These are phyloP conservation scores for Lepiota brunneoincarnata DNA, from an alignment of 768 basidiomycete species.

Conservation along the genomic window DNA sequence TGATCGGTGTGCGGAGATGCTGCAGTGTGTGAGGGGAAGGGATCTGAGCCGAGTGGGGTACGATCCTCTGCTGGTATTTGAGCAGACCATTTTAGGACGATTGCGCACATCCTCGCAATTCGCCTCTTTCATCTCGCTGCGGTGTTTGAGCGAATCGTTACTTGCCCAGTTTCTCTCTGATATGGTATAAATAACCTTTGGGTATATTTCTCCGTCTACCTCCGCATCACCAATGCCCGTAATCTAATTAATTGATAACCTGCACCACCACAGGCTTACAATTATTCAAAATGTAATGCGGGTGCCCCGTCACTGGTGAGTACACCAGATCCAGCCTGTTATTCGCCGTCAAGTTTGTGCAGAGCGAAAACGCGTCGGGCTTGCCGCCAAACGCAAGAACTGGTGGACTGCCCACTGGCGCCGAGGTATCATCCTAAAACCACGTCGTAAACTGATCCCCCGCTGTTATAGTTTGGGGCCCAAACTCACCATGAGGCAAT, in stretches of 20 bases:
- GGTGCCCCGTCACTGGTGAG: conserved; percentile 39
- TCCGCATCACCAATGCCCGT: neutral
- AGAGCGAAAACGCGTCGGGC: conserved; percentile 39
- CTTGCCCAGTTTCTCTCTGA: neutral
- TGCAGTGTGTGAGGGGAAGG: neutral
- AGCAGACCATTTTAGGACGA: neutral
- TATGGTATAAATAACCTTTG: neutral
- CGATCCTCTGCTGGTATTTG: neutral
- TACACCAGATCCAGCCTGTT: conserved; percentile 40
- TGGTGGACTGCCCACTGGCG: conserved; percentile 24
- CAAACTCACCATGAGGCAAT: conserved; percentile 35
- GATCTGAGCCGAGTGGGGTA: neutral
- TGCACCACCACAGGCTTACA: conserved; percentile 39
- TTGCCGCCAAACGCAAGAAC: conserved; percentile 38
- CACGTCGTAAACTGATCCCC: neutral
- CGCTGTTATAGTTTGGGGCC: neutral
- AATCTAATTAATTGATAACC: conserved; percentile 22
- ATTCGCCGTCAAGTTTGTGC: conserved; percentile 39
- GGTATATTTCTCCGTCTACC: conserved; percentile 8
- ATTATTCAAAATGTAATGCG: conserved; percentile 33
- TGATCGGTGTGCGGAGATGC: neutral
- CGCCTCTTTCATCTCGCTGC: neutral
- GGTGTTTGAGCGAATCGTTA: conserved; percentile 6
- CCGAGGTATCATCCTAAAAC: conserved; percentile 23
- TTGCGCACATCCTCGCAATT: neutral